Evolutionary conservation across 768 basidiomycete species (phyloP), one percentile per base, ranked within the genome.

Genomic region (Termitomyces sp.): DNA sequence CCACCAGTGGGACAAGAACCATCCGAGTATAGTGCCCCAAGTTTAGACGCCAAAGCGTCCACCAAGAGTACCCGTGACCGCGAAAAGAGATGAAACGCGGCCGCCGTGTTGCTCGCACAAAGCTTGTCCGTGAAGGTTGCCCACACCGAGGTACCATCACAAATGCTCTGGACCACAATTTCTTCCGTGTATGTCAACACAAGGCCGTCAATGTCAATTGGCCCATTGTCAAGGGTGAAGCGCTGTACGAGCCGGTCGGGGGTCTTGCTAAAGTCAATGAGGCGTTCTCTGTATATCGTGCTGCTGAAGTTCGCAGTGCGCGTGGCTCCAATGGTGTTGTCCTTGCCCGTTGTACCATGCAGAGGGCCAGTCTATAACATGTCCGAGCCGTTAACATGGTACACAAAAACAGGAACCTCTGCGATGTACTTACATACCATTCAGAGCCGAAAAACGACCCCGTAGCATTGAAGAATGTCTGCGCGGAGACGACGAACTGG

Each of bases 171-270:
- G 0, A 52, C 21, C 24, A 37, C 37, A 19, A 55, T 4, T 9
- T 59, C 58, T 22, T 59, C 58, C 11, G 35, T 50, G 49, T 50
- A 19, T 0, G 37, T 50, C 49, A 50, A 2, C 24, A 5, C 37
- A 12, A 50, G 11, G 17, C 10, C 24, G 6, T n/a, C 49, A 28
- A 50, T n/a, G 24, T 6, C 14, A 19, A 50, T 14, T 11, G 49
- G 17, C 6, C 10, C 49, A 19, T 38, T 14, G 24, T 24, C 48
- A n/a, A 50, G 17, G 24, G 24, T 40, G 38, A 50, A 38, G 11
- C 49, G 49, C 49, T 50, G 49, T 2, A 26, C 6, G 37, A 50
- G 22, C 17, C 49, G 49, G 26, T 50, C 49, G n/a, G 49, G 24
- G 5, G 37, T 50, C 24, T 14, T 50, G 24, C 37, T 19, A n/a